Base-by-base conservation (phyloP, 176 grass and related monocot genomes). In the Ensete ventricosum region DNA sequence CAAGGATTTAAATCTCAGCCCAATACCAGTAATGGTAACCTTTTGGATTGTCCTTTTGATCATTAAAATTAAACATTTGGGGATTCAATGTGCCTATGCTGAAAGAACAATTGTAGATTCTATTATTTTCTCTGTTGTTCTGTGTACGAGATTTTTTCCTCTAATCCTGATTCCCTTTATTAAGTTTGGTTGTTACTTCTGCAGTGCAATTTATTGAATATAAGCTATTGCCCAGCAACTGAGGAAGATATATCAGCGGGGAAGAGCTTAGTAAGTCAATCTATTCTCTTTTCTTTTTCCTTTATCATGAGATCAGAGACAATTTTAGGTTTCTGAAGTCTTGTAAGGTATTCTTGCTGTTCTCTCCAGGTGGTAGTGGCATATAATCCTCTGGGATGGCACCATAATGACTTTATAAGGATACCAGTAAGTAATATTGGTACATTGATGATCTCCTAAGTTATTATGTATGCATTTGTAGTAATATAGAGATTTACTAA, bases 141-240 rank as follows among this genome's bases (percentile, higher is more conserved):
- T 58, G 55, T 58, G 13, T 20, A 14, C 16, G 14, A 50, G 8
- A 14, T 69, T 50, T 17, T n/a, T 14, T 50, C 67, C 20, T 11
- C 48, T 26, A 26, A 1, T 26, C 10, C 9, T 9, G 9, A 11
- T 50, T 70, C 8, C 9, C 12, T 54, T 34, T 29, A 26, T 8
- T 53, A 52, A 21, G 9, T 55, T 9, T 1, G 26, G 3, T 29
- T 52, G 19, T 71, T 10, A 76, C 77, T 67, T 69, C 53, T 69
- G 53, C 77, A 96, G 93, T 96, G 93, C 72, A 78, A 84, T 81
- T 88, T 96, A 17, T 83, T 96, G 50, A 96, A 96, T 86, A 90
- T 96, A 86, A 96, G 93, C 85, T 92, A 96, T 83, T 96, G 93
- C 51, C 93, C 89, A 85, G 54, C 89, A 81, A 92, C 89, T 17